A percentile compares a stretch with the other conserved stretches of the same genome.
Evolutionary conservation across 2,329 filamentous ascomycete species (phyloP).

Genomic region (Elsinoe perseae): DNA sequence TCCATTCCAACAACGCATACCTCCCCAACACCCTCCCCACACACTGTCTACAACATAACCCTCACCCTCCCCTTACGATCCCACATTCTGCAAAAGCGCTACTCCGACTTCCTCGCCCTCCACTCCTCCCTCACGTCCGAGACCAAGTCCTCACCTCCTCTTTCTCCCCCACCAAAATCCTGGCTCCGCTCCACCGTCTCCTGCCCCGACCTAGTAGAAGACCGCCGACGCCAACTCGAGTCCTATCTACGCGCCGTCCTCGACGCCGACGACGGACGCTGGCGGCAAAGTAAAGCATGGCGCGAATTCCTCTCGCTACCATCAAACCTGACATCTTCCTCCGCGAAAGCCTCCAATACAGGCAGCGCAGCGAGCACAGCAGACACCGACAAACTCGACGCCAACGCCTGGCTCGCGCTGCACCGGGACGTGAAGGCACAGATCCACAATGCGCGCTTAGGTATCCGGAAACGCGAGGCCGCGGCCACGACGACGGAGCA

Average conservation of each 20-base stretch:
- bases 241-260: constrained; percentile 65
- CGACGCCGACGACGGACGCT: constrained; percentile 63
- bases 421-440: constrained; percentile 65
- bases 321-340: constrained; percentile 30
- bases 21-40: constrained; percentile 53
- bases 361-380: constrained; percentile 22
- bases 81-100: constrained; percentile 70
- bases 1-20: constrained; percentile 44
- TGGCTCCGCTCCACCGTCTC: constrained; percentile 69
- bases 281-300: constrained; percentile 68
- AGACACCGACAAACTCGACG: constrained; percentile 33
- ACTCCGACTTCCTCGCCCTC: constrained; percentile 67
- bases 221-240: constrained; percentile 61
- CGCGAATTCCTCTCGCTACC: constrained; percentile 66
- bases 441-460: constrained; percentile 59
- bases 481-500: constrained; percentile 52
- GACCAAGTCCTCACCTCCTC: constrained; percentile 57
- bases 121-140: constrained; percentile 54
- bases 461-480: constrained; percentile 60
- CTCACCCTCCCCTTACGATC: constrained; percentile 68
- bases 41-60: constrained; percentile 71
- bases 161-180: constrained; percentile 61
- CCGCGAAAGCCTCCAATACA: constrained; percentile 33
- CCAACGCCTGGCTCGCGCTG: constrained; percentile 67
- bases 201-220: constrained; percentile 61